Conservation (phyloP, 306 rosid genomes). For the Sophora flavescens region DNA sequence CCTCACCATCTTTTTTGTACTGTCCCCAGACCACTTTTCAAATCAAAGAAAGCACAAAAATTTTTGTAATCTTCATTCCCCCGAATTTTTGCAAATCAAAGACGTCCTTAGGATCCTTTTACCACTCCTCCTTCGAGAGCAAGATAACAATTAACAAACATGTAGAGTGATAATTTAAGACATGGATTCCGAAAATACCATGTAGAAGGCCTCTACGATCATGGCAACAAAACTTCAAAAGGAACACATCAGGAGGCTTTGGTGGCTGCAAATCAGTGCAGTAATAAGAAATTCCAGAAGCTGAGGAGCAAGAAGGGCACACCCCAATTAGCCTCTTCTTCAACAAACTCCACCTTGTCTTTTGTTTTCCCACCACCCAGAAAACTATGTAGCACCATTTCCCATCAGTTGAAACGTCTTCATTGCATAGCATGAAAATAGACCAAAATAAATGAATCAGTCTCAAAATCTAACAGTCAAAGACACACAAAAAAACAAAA, state of each 20-base stretch:
- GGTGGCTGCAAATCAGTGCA: slow-evolving; percentile 65
- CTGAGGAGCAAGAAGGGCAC: slow-evolving; percentile 89
- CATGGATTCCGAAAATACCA: slow-evolving; percentile 53
- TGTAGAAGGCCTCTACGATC: slow-evolving; percentile 93
- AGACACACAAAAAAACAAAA: too few species aligned
- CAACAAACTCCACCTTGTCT: slow-evolving; percentile 83
- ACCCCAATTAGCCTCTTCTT: slow-evolving; percentile 79
- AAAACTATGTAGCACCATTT: slow-evolving; percentile 96
- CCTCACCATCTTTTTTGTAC: too few species aligned
- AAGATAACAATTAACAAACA: slow-evolving; percentile 4
- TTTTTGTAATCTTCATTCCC: too few species aligned
- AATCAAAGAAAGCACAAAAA: too few species aligned
- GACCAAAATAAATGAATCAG: slow-evolving; percentile 18
- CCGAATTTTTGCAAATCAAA: too few species aligned
- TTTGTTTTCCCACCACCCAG: slow-evolving; percentile 81
- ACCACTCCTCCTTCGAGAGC: neutral
- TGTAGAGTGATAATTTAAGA: neutral
- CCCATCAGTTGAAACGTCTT: slow-evolving; percentile 95
- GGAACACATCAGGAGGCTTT: slow-evolving; percentile 75
- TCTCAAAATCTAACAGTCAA: neutral
- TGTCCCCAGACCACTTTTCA: too few species aligned
- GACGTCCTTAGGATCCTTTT: neutral
- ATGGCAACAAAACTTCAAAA: slow-evolving; percentile 75
- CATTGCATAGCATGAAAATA: slow-evolving; percentile 45
- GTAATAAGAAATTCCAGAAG: slow-evolving; percentile 75